A percentile compares a stretch with the other conserved stretches of the same genome.
These are phyloP conservation scores for Leishmania braziliensis DNA, from an alignment of 208 protist species.

Conservation along the genomic window DNA sequence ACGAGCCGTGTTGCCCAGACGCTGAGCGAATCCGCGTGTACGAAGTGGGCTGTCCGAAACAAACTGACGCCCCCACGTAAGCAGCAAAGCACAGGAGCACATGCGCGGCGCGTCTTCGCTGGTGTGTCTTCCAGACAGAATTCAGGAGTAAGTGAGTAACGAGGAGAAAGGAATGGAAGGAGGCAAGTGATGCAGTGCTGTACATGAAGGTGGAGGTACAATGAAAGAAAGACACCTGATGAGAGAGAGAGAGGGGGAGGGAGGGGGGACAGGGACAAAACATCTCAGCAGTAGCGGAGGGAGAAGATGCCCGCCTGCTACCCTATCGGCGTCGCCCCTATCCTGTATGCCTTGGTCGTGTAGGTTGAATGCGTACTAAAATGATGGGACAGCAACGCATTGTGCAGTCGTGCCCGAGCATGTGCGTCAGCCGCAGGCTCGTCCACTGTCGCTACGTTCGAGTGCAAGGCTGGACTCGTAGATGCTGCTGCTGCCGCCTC, in stretches of 20 bases:
- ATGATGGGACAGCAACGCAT: background rate
- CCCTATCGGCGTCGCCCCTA: constrained; percentile 15
- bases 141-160: too few relatives aligned
- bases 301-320: background rate
- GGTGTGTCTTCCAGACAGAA: too few relatives aligned
- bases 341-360: background rate
- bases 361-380: constrained; percentile 1
- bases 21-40: too few relatives aligned
- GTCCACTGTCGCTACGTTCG: background rate
- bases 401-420: background rate
- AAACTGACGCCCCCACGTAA: too few relatives aligned
- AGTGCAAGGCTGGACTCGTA: background rate
- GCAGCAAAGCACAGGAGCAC: too few relatives aligned
- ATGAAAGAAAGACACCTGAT: background rate
- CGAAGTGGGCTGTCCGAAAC: too few relatives aligned
- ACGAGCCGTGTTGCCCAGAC: too few relatives aligned
- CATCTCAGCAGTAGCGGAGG: background rate
- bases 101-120: too few relatives aligned
- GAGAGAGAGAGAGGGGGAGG: background rate
- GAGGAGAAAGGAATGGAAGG: too few relatives aligned
- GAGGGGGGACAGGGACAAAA: background rate
- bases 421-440: background rate
- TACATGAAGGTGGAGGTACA: background rate
- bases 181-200: background rate
- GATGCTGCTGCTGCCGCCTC: background rate